These are phyloP conservation scores for Mycena sp. DNA, from an alignment of 1,284 basidiomycete species.

Conservation along the genomic window DNA sequence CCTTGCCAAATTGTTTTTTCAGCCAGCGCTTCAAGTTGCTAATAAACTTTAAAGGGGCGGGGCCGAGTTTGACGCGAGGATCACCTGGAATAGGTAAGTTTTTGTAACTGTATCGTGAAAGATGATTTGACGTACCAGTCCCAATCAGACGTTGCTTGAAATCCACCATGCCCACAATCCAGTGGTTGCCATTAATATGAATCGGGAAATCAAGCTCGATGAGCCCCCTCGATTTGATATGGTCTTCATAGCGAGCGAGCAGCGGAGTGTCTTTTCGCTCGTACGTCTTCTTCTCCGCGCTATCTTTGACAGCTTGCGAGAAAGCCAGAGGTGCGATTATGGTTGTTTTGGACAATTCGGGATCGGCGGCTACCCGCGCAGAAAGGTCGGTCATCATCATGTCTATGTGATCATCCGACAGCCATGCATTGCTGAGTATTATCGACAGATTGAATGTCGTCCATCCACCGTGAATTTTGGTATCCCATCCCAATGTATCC, in stretches of 20 bases:
- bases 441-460: background rate
- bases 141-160: constrained; percentile 3
- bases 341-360: background rate
- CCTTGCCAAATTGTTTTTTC: background rate
- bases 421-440: background rate
- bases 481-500: constrained; percentile 1
- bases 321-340: constrained; percentile 2
- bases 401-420: background rate
- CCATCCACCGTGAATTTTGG: background rate
- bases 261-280: background rate
- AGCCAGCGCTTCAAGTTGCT: background rate
- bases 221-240: background rate
- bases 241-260: background rate
- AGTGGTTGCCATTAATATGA: constrained; percentile 3
- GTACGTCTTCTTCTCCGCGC: background rate
- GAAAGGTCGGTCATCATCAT: constrained; percentile 15
- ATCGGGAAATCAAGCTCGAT: background rate
- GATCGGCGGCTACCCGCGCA: constrained; percentile 5
- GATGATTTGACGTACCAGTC: background rate
- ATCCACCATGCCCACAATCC: background rate
- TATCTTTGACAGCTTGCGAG: background rate
- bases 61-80: background rate
- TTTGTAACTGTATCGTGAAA: background rate
- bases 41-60: background rate
- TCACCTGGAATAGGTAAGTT: constrained; percentile 1